These are phyloP conservation scores for Datisca glomerata DNA, from an alignment of 306 rosid genomes.

Conservation along the genomic window DNA sequence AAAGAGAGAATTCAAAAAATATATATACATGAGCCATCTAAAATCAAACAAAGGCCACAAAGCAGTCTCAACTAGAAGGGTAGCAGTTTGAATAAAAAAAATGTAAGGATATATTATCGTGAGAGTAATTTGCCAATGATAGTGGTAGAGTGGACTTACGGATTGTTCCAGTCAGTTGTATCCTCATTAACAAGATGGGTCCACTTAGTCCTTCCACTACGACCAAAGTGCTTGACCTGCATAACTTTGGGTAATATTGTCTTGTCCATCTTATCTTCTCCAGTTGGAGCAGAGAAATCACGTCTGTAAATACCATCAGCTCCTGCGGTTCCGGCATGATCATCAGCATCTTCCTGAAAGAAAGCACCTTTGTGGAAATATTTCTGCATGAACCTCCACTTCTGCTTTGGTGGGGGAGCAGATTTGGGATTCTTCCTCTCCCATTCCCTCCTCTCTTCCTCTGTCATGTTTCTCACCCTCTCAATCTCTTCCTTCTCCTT, in stretches of 20 bases:
- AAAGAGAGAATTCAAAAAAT: too few species aligned
- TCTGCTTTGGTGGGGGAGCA: slow-evolving; percentile 42
- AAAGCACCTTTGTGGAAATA: slow-evolving; percentile 93
- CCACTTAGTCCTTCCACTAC: slow-evolving; percentile 98
- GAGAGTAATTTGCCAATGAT: background rate
- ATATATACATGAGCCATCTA: too few species aligned
- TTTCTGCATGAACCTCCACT: slow-evolving; percentile 98
- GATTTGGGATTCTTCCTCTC: slow-evolving; percentile 90
- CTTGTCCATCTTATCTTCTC: slow-evolving; percentile 97
- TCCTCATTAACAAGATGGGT: slow-evolving; percentile 96
- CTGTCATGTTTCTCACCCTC: slow-evolving; percentile 88
- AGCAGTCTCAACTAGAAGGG: background rate
- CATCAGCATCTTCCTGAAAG: slow-evolving; percentile 65
- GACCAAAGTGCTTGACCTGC: slow-evolving; percentile 99
- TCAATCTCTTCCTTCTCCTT: slow-evolving; percentile 89
- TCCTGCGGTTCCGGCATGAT: slow-evolving; percentile 38
- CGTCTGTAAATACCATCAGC: slow-evolving; percentile 45
- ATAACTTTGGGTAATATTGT: slow-evolving; percentile 87
- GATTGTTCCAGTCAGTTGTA: slow-evolving; percentile 93
- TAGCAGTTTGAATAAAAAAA: background rate
- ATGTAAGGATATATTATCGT: background rate
- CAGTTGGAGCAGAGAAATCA: slow-evolving; percentile 93
- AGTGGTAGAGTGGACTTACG: slow-evolving; percentile 47
- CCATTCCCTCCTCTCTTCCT: slow-evolving; percentile 98
- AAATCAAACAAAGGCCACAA: too few species aligned